Conservation (phyloP, 2,329 filamentous ascomycete genomes). For the Shiraia bambusicola region DNA sequence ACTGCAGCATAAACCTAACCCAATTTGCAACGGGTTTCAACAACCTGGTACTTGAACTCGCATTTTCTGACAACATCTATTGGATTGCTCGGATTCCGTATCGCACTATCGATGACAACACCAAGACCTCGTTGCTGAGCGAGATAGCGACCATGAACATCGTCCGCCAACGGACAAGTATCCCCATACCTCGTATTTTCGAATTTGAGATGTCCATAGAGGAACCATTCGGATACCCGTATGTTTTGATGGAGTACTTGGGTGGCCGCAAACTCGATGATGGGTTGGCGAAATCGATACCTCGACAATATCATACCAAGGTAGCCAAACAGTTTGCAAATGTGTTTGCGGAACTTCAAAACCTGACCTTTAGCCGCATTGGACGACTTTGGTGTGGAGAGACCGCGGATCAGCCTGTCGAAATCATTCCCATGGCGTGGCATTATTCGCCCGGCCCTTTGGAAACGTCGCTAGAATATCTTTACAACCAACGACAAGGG, state of each 20-base stretch:
- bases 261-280: conserved; percentile 11
- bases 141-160: conserved; percentile 18
- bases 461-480: conserved; percentile 16
- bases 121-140: conserved; percentile 15
- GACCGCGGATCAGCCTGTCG: conserved; percentile 14
- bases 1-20: conserved; percentile 34
- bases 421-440: conserved; percentile 19
- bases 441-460: conserved; percentile 17
- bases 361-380: conserved; percentile 17
- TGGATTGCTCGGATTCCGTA: conserved; percentile 17
- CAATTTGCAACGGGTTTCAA: conserved; percentile 38
- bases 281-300: conserved; percentile 13
- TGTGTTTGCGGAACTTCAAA: conserved; percentile 16
- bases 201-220: conserved; percentile 14
- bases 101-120: conserved; percentile 12
- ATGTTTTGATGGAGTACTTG: conserved; percentile 17
- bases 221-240: conserved; percentile 13
- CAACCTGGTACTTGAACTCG: conserved; percentile 21
- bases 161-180: conserved; percentile 15
- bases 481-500: conserved; percentile 16
- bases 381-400: conserved; percentile 19
- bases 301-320: conserved; percentile 13
- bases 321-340: conserved; percentile 17
- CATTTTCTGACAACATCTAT: conserved; percentile 15
- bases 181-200: conserved; percentile 14